These are phyloP conservation scores for Malassezia psittaci DNA, from an alignment of 1,284 basidiomycete species.

Conservation along the genomic window DNA sequence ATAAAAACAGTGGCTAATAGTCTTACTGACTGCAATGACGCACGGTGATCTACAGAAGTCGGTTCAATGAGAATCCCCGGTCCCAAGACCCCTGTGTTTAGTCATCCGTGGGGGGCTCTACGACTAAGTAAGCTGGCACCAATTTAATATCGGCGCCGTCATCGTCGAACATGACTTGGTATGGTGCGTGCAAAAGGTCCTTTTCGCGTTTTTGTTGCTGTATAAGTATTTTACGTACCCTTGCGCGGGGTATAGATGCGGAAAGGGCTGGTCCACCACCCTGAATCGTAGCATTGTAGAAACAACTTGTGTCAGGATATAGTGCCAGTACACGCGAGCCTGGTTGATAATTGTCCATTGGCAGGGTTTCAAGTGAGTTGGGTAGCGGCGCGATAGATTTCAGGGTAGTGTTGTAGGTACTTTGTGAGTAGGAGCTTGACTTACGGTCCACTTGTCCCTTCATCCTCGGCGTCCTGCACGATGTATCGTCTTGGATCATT, in stretches of 20 bases:
- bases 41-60: too few relatives aligned
- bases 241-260: constrained; percentile 17
- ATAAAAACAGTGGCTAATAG: too few relatives aligned
- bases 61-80: too few relatives aligned
- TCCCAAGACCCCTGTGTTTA: not conserved
- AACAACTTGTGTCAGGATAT: constrained; percentile 47
- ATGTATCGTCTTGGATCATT: constrained; percentile 29
- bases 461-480: constrained; percentile 29
- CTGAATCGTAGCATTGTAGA: constrained; percentile 42
- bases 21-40: too few relatives aligned
- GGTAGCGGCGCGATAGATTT: constrained; percentile 43
- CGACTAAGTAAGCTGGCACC: constrained; percentile 42
- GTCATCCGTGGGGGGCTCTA: constrained; percentile 28
- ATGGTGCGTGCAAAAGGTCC: constrained; percentile 37
- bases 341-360: constrained; percentile 28
- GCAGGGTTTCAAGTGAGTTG: constrained; percentile 30
- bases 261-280: constrained; percentile 36
- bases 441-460: constrained; percentile 12
- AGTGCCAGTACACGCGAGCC: constrained; percentile 42
- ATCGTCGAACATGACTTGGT: constrained; percentile 43
- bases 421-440: constrained; percentile 7
- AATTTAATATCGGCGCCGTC: constrained; percentile 38
- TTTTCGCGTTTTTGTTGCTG: constrained; percentile 24
- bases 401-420: constrained; percentile 28
- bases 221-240: constrained; percentile 11